Evolutionary conservation across 116 monocot genomes (phyloP).

Genomic region (Papilionanthe hybrid): DNA sequence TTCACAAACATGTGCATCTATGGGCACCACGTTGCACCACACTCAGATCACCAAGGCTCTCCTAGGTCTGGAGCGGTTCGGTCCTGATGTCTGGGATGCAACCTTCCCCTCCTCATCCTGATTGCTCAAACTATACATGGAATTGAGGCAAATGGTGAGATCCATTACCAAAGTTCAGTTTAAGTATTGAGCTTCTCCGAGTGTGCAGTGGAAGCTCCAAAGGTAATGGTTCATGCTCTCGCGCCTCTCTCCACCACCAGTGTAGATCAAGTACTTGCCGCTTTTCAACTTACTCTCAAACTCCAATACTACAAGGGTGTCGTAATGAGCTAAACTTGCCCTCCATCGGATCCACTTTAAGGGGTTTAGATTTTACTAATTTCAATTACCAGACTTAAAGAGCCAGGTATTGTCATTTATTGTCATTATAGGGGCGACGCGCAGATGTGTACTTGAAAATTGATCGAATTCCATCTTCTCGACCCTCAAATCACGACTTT

Average conservation of each 20-base stretch:
- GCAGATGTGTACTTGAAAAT: too few relatives aligned
- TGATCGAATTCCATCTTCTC: too few relatives aligned
- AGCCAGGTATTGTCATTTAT: too few relatives aligned
- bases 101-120: conserved; percentile 91
- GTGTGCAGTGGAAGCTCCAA: conserved; percentile 84
- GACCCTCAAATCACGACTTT: too few relatives aligned
- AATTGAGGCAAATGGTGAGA: conserved; percentile 60
- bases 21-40: too few relatives aligned
- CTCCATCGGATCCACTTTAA: conserved; percentile 45
- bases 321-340: conserved; percentile 75
- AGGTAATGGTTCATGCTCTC: conserved; percentile 90
- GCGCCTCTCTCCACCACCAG: conserved; percentile 80
- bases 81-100: too few relatives aligned
- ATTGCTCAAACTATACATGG: conserved; percentile 45
- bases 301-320: conserved; percentile 66
- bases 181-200: conserved; percentile 82
- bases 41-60: too few relatives aligned
- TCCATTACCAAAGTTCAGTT: conserved; percentile 92
- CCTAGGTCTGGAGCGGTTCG: too few relatives aligned
- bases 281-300: conserved; percentile 57
- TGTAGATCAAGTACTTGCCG: conserved; percentile 68
- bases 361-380: too few relatives aligned
- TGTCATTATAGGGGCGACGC: too few relatives aligned
- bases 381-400: too few relatives aligned
- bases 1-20: too few relatives aligned